Conservation (phyloP, 176 grass and related monocot species). For the Triticum turgidum region DNA sequence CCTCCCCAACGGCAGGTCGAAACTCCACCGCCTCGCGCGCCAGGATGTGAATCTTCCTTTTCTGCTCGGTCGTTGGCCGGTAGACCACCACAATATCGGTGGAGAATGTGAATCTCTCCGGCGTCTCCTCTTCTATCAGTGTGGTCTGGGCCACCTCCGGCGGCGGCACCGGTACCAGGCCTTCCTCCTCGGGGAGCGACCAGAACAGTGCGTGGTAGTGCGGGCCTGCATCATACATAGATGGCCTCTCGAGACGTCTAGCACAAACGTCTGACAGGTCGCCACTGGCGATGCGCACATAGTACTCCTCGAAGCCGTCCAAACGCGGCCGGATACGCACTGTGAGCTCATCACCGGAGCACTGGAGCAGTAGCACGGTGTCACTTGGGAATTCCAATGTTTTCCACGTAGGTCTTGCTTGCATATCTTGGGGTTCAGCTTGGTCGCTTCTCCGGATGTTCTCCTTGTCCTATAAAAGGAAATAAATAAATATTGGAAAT, state of each 20-base stretch:
- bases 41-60: background rate
- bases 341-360: background rate
- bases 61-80: background rate
- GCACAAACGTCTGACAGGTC: background rate
- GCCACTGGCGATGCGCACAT: background rate
- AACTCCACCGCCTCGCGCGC: background rate
- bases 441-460: background rate
- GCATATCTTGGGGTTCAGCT: background rate
- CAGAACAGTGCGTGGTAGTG: background rate
- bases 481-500: background rate
- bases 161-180: background rate
- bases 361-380: background rate
- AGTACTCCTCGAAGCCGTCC: background rate
- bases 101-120: background rate
- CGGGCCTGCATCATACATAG: background rate
- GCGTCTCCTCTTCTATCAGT: background rate
- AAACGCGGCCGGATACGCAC: background rate
- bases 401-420: background rate
- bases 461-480: background rate
- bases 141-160: background rate
- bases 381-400: background rate
- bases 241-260: background rate
- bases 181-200: background rate
- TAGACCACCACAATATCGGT: background rate
- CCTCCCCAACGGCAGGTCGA: background rate